Base-by-base conservation (phyloP, 176 grass and related monocot genomes). In the Carex kokanica region DNA sequence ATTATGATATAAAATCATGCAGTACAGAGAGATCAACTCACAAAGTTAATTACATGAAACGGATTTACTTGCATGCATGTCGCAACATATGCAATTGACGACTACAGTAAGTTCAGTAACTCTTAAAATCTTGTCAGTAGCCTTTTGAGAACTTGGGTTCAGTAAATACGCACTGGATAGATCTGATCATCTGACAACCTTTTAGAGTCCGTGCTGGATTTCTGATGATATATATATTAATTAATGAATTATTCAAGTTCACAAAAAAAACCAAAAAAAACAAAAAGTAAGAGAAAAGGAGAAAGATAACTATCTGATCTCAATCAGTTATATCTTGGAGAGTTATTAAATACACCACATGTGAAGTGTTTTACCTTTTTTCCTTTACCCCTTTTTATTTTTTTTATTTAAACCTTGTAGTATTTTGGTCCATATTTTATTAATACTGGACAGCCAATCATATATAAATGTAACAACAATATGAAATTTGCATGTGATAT, bases 281-380 rank as follows among this genome's bases (percentile, higher is more conserved):
- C 4, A 20, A 12, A 11, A 8, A 43, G 0, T 8, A 43, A 43
- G 41, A 9, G 41, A 21, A 47, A 6, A 8, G 5, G 3, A 74
- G 8, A 17, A 5, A 18, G 38, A 74, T 1, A 74, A 47, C 11
- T 73, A 74, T 74, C 25, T 40, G 20, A 74, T 47, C 31, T n/a
- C 8, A 14, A 60, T 61, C 78, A 59, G 55, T 80, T 9, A 36
- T 61, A 38, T 80, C 23, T 61, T 62, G 54, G 56, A 38, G n/a
- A 1, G 49, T 56, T 80, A 29, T 61, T 51, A 64, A 64, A 64
- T 18, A 45, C 79, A 81, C 58, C 17, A 24, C 79, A 81, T 81
- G 79, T 81, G 79, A 62, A 81, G 41, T 81, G 79, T 63, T 80
- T 80, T 56, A 62, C 31, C 55, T 80, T 80, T 75, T 75, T 78